These are phyloP conservation scores for Auriscalpium orientale DNA, from an alignment of 768 basidiomycete species.

Conservation along the genomic window DNA sequence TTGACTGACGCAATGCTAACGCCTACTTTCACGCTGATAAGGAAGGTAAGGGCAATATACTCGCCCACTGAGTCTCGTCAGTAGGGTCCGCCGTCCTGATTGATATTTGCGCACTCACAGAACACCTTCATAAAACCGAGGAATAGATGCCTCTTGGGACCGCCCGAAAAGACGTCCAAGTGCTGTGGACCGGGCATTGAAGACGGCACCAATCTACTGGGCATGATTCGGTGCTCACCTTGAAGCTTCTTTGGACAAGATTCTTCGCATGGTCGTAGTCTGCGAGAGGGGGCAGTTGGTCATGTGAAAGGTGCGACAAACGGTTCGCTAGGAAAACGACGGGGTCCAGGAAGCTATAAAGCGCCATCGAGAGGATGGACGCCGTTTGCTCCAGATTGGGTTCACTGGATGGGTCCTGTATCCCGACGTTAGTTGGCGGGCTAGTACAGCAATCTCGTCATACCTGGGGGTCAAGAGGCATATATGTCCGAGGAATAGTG, in stretches of 20 bases:
- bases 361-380: conserved; percentile 25
- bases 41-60: conserved; percentile 5
- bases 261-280: conserved; percentile 36
- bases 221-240: conserved; percentile 23
- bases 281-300: conserved; percentile 39
- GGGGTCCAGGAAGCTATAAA: conserved; percentile 48
- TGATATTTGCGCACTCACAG: conserved; percentile 4
- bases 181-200: conserved; percentile 12
- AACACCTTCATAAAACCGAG: conserved; percentile 19
- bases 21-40: background rate
- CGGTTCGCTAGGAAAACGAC: conserved; percentile 36
- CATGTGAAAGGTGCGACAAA: conserved; percentile 36
- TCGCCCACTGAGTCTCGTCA: conserved; percentile 6
- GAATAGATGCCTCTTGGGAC: conserved; percentile 16
- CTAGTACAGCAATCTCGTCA: background rate
- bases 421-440: background rate
- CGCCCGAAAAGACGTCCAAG: conserved; percentile 18
- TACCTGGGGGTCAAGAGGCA: background rate
- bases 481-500: background rate
- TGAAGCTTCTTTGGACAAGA: conserved; percentile 16
- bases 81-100: background rate
- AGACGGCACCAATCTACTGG: background rate
- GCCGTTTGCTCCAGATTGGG: conserved; percentile 26
- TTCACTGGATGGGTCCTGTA: conserved; percentile 18
- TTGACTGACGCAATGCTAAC: too few relatives aligned